These are phyloP conservation scores for Thermochaetoides thermophila DNA, from an alignment of 495 filamentous ascomycete species.

Conservation along the genomic window DNA sequence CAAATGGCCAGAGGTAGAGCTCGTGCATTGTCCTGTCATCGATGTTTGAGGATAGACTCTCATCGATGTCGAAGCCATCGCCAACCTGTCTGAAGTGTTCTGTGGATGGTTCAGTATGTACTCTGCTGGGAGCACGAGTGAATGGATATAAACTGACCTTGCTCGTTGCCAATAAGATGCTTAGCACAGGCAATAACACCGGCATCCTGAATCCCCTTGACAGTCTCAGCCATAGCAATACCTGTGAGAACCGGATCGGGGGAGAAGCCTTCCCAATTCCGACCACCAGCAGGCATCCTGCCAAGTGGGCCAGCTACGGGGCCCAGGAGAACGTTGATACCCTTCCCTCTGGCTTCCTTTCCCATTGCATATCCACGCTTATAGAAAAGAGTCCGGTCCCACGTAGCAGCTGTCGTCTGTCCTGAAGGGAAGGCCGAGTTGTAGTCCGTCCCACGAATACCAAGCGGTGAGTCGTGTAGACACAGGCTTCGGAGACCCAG, in stretches of 20 bases:
- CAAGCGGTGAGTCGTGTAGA: conserved; percentile 81
- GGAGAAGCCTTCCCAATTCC: conserved; percentile 78
- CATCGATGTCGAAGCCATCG: conserved; percentile 53
- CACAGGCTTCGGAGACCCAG: conserved; percentile 72
- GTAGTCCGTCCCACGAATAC: conserved; percentile 63
- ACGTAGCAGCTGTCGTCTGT: conserved; percentile 70
- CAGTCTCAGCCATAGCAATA: conserved; percentile 52
- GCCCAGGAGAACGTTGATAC: conserved; percentile 72
- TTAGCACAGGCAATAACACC: conserved; percentile 74
- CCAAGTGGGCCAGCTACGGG: conserved; percentile 83
- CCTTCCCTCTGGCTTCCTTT: conserved; percentile 64
- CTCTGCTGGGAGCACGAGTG: too few species aligned
- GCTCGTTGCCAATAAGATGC: conserved; percentile 62
- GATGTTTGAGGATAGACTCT: conserved; percentile 63
- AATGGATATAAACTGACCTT: conserved; percentile 18
- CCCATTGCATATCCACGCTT: conserved; percentile 67
- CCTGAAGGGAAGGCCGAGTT: conserved; percentile 71
- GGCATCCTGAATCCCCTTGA: conserved; percentile 70
- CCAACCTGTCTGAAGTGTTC: conserved; percentile 70
- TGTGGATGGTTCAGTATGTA: conserved; percentile 10
- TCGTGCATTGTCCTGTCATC: conserved; percentile 95
- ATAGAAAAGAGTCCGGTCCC: conserved; percentile 54
- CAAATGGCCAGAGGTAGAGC: conserved; percentile 64
- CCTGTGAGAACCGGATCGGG: conserved; percentile 69
- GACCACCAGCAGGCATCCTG: conserved; percentile 58